phyloP scores from a whole-genome alignment of 768 basidiomycete genomes.

The Rhizopogon vinicolor region DNA sequence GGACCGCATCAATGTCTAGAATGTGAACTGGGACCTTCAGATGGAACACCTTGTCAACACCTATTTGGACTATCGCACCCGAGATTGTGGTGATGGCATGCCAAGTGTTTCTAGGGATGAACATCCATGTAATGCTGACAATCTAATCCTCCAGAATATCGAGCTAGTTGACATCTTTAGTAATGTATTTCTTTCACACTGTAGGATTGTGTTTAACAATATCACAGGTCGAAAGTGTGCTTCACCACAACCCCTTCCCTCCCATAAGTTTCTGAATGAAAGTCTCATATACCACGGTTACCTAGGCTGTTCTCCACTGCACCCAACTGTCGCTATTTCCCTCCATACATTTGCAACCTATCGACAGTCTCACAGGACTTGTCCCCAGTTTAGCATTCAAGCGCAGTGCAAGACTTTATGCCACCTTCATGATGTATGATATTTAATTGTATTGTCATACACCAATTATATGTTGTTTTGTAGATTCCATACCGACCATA shows the following conservation, averaged over 20 bases:
- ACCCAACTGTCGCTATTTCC: constrained; percentile 9
- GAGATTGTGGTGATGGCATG: not conserved
- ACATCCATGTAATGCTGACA: not conserved
- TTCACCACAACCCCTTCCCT: too few species aligned
- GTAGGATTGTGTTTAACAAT: too few species aligned
- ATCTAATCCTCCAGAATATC: not conserved
- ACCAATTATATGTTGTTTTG: not conserved
- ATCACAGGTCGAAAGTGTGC: too few species aligned
- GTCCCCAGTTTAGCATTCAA: constrained; percentile 8
- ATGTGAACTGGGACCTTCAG: not conserved
- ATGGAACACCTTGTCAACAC: not conserved
- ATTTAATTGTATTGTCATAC: not conserved
- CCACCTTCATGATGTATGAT: constrained; percentile 2
- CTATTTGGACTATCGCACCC: not conserved
- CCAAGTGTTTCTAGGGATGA: not conserved
- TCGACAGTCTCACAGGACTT: constrained; percentile 1
- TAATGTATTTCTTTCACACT: not conserved
- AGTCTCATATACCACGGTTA: constrained; percentile 5
- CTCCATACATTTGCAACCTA: constrained; percentile 7
- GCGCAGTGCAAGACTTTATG: constrained; percentile 1
- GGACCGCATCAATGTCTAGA: not conserved
- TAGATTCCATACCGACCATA: not conserved
- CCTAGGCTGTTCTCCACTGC: constrained; percentile 4
- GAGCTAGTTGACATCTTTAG: not conserved
- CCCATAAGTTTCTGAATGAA: constrained; percentile 8